Conservation (phyloP, 257 asterid genomes). For the Solanum tacnaense region DNA sequence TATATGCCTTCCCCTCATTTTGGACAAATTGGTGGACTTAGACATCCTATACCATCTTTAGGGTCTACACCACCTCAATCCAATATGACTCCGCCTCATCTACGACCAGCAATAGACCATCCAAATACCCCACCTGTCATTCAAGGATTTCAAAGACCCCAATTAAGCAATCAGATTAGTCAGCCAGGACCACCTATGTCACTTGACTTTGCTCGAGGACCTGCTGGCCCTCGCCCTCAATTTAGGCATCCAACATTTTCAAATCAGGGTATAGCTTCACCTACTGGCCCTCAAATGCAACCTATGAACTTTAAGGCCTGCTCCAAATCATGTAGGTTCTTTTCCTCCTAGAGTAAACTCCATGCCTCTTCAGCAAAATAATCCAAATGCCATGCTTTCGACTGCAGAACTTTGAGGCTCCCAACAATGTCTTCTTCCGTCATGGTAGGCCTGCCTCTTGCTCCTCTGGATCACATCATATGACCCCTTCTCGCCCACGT, state of each 20-base stretch:
- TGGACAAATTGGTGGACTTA: conserved; percentile 35
- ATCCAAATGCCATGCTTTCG: conserved; percentile 16
- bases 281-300: conserved; percentile 31
- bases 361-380: conserved; percentile 48
- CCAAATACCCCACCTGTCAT: conserved; percentile 22
- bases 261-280: conserved; percentile 16
- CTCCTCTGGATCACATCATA: conserved; percentile 53
- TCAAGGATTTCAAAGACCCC: conserved; percentile 51
- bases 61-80: conserved; percentile 20
- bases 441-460: conserved; percentile 32
- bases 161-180: conserved; percentile 22
- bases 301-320: conserved; percentile 41
- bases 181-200: conserved; percentile 38
- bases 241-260: conserved; percentile 33
- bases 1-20: conserved; percentile 30
- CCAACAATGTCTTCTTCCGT: conserved; percentile 14
- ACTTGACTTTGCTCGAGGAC: conserved; percentile 28
- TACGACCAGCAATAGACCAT: conserved; percentile 31
- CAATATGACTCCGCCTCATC: conserved; percentile 9
- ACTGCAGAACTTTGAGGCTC: conserved; percentile 34
- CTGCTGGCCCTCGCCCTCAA: conserved; percentile 20
- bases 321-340: conserved; percentile 32
- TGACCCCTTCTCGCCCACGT: conserved; percentile 76
- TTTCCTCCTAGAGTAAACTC: conserved; percentile 41
- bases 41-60: conserved; percentile 23